phyloP scores from a whole-genome alignment of 805 yeast genomes.

The Hanseniaspora lindneri region DNA sequence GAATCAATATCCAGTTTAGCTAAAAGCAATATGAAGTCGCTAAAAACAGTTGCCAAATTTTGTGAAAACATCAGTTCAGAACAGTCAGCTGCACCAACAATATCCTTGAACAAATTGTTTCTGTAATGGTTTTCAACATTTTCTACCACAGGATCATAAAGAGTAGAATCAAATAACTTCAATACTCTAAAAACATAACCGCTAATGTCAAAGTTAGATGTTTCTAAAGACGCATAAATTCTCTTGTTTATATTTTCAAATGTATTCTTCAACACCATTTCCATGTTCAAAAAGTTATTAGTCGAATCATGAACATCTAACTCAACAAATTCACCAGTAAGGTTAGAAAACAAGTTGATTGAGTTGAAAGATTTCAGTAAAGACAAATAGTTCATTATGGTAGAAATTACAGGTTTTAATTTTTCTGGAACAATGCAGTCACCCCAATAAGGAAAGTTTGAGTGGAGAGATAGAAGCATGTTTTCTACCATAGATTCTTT shows the following conservation, averaged over 20 bases:
- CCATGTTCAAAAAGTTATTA: background rate
- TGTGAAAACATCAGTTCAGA: background rate
- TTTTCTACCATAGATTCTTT: background rate
- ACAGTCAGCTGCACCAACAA: background rate
- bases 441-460: background rate
- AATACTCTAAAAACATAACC: background rate
- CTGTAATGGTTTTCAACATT: constrained; percentile 1
- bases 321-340: background rate
- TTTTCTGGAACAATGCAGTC: background rate
- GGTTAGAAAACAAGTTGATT: background rate
- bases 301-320: background rate
- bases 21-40: background rate
- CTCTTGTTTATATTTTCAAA: background rate
- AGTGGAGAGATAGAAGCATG: background rate
- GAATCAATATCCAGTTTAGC: background rate
- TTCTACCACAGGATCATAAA: constrained; percentile 2
- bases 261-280: background rate
- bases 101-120: background rate
- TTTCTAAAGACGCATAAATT: background rate
- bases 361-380: background rate
- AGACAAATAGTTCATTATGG: constrained; percentile 1
- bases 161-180: background rate
- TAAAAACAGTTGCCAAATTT: background rate
- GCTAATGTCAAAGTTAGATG: background rate
- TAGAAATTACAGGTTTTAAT: background rate